Conservation (phyloP, 225 moss, liverwort and hornwort genomes). For the Rhytidiadelphus loreus region DNA sequence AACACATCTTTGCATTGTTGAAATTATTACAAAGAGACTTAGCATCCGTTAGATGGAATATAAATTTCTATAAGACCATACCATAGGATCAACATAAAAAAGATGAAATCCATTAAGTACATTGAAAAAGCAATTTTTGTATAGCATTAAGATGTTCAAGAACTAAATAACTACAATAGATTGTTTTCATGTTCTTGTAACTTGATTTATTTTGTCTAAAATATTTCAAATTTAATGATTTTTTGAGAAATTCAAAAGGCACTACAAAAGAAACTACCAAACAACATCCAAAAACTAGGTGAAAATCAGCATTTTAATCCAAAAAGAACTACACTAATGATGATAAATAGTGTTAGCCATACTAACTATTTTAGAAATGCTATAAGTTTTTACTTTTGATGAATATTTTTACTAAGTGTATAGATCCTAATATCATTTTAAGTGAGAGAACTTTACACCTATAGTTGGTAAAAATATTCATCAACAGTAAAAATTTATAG, state of each 20-base stretch:
- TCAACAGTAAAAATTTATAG: too few relatives aligned
- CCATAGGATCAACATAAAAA: neutral
- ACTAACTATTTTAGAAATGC: too few relatives aligned
- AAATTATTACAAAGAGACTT: neutral
- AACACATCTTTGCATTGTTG: neutral
- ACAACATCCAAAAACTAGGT: neutral
- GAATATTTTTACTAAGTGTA: too few relatives aligned
- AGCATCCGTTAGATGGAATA: neutral
- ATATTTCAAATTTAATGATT: neutral
- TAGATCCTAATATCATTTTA: too few relatives aligned
- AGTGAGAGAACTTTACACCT: too few relatives aligned
- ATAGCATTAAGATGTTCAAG: neutral
- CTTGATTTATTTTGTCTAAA: neutral
- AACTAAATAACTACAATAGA: neutral
- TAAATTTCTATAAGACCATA: neutral
- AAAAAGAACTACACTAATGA: too few relatives aligned
- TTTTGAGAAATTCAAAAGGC: neutral
- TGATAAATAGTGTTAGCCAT: neutral
- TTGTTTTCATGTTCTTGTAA: neutral
- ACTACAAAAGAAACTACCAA: neutral
- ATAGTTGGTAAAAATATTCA: too few relatives aligned
- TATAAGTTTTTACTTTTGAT: too few relatives aligned
- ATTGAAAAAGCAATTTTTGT: neutral
- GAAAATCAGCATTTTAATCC: neutral
- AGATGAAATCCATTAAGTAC: too few relatives aligned